Conservation (phyloP, 805 yeast species). For the Metschnikowia gelsemii region DNA sequence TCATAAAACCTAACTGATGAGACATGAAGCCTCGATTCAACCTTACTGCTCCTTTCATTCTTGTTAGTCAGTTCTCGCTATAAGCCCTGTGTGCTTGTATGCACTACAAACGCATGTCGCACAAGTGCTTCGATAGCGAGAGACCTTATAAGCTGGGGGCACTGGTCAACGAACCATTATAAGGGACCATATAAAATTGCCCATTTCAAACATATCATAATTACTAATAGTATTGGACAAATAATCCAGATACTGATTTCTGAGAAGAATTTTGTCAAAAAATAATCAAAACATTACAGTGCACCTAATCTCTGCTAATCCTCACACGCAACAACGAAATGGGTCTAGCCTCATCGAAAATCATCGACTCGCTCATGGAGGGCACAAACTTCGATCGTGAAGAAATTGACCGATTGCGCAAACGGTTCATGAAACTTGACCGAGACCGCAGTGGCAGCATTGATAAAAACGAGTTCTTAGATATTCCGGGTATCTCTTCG, state of each 20-base stretch:
- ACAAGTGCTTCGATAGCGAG: background rate
- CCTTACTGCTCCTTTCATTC: no score
- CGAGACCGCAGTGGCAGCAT: slow-evolving; percentile 90
- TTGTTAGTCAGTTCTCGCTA: no score
- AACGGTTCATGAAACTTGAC: slow-evolving; percentile 93
- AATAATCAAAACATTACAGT: background rate
- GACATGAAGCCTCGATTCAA: no score
- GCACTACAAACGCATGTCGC: no score
- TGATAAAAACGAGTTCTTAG: slow-evolving; percentile 84
- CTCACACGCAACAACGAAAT: slow-evolving; percentile 25
- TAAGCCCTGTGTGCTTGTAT: background rate
- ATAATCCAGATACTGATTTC: no score
- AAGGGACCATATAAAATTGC: no score
- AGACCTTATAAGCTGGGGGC: background rate
- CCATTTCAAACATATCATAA: no score
- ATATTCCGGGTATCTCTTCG: slow-evolving; percentile 87
- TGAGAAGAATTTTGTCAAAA: no score
- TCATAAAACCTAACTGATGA: no score
- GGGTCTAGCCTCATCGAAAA: slow-evolving; percentile 63
- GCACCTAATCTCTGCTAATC: background rate
- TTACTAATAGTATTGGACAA: no score
- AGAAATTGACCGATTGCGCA: slow-evolving; percentile 87
- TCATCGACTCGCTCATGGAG: slow-evolving; percentile 69
- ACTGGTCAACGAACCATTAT: no score
- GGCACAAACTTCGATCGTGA: slow-evolving; percentile 86